A percentile compares a stretch with the other conserved stretches of the same genome.
Evolutionary conservation across 352 stramenopile genomes (phyloP).

Genomic region (Phytophthora idaei): DNA sequence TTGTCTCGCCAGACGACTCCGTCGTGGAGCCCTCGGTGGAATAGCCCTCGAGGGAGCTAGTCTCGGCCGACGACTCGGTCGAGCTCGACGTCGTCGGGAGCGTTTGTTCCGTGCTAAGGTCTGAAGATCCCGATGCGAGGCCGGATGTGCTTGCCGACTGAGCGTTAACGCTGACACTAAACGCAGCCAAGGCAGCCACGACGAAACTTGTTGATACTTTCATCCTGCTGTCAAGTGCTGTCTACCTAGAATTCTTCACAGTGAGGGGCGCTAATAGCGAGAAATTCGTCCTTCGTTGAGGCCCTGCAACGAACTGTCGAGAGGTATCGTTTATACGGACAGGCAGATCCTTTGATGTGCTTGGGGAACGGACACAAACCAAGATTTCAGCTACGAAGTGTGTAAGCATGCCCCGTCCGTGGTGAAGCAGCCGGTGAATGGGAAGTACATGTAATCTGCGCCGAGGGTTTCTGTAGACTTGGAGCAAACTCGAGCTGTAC

Average conservation of each 20-base stretch:
- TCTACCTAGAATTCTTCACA: constrained; percentile 33
- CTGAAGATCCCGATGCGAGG: constrained; percentile 10
- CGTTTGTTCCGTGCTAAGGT: constrained; percentile 18
- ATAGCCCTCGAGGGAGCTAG: constrained; percentile 3
- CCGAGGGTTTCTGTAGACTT: constrained; percentile 12
- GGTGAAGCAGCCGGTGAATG: constrained; percentile 17
- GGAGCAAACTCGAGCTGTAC: background rate
- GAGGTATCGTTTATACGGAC: constrained; percentile 28
- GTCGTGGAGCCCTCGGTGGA: constrained; percentile 16
- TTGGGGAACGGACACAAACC: constrained; percentile 21
- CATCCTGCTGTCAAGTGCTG: constrained; percentile 32
- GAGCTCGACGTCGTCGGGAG: constrained; percentile 11
- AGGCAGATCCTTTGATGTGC: constrained; percentile 33
- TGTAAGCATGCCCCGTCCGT: constrained; percentile 18
- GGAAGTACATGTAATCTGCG: constrained; percentile 18
- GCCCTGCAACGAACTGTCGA: constrained; percentile 25
- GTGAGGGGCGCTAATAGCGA: constrained; percentile 18
- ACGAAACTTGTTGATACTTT: constrained; percentile 33
- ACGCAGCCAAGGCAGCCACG: constrained; percentile 23
- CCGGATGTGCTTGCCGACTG: constrained; percentile 8
- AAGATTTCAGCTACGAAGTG: constrained; percentile 13
- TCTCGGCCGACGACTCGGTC: constrained; percentile 11
- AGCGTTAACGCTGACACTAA: constrained; percentile 12
- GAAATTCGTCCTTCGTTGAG: constrained; percentile 25
- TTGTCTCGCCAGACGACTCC: constrained; percentile 11